phyloP scores from a whole-genome alignment of 257 asterid species.

The Primulina tabacum region DNA sequence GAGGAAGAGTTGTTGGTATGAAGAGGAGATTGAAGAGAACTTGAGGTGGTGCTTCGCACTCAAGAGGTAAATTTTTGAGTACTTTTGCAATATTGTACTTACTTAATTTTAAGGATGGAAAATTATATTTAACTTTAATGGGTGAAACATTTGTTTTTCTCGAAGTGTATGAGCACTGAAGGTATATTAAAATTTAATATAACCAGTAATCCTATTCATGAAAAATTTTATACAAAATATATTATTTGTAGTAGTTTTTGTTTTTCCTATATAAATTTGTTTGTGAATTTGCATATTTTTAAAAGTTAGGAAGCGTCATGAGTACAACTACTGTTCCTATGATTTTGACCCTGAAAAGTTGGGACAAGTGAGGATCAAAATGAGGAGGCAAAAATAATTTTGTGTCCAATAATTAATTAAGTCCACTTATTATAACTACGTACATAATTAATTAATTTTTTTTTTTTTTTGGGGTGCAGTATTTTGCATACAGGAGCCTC shows the following conservation, averaged over 20 bases:
- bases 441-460: background rate
- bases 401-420: background rate
- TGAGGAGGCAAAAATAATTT: background rate
- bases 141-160: background rate
- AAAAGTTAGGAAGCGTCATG: constrained; percentile 25
- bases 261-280: background rate
- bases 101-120: too few species aligned
- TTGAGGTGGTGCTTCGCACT: constrained; percentile 97
- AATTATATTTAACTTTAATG: background rate
- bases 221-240: too few species aligned
- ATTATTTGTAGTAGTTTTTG: background rate
- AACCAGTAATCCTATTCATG: too few species aligned
- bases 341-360: constrained; percentile 38
- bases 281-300: background rate
- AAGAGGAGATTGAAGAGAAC: constrained; percentile 92
- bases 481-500: constrained; percentile 88
- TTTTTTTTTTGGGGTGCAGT: constrained; percentile 33
- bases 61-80: constrained; percentile 52
- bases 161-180: too few species aligned
- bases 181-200: too few species aligned
- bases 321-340: constrained; percentile 23
- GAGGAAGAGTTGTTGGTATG: constrained; percentile 97
- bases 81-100: too few species aligned
- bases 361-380: constrained; percentile 32
- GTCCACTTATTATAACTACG: too few species aligned